Conservation (phyloP, 225 moss, liverwort and hornwort species). For the Physcomitrium patens region DNA sequence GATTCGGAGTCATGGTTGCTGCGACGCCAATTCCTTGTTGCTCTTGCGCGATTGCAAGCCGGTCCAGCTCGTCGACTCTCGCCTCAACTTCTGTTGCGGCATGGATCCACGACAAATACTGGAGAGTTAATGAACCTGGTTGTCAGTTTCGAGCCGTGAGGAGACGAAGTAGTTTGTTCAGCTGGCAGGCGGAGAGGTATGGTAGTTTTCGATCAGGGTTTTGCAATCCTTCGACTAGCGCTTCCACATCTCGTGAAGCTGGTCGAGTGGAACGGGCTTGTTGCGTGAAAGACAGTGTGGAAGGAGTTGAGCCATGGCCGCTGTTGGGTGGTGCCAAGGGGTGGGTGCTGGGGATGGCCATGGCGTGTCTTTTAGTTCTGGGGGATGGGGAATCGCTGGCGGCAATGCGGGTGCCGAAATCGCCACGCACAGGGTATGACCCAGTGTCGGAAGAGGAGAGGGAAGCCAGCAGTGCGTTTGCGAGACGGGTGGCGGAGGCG, state of each 20-base stretch:
- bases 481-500: conserved; percentile 43
- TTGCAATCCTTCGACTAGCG: not conserved
- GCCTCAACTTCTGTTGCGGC: not conserved
- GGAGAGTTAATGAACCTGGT: not conserved
- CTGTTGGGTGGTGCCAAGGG: conserved; percentile 12
- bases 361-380: conserved; percentile 20
- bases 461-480: conserved; percentile 40
- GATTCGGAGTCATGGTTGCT: not conserved
- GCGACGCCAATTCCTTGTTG: not conserved
- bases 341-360: conserved; percentile 31
- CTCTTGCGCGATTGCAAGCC: not conserved
- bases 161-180: not conserved
- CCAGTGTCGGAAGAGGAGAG: conserved; percentile 34
- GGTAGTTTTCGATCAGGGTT: not conserved
- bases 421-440: conserved; percentile 22
- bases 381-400: conserved; percentile 23
- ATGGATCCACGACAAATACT: conserved; percentile 10
- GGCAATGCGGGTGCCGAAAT: conserved; percentile 19
- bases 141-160: not conserved
- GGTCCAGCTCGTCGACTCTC: not conserved
- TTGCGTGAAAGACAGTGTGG: not conserved
- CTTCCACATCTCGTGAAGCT: not conserved
- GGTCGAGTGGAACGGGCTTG: not conserved
- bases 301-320: not conserved
- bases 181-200: not conserved